Base-by-base conservation (phyloP, 768 basidiomycete genomes). In the Suillus sp. region DNA sequence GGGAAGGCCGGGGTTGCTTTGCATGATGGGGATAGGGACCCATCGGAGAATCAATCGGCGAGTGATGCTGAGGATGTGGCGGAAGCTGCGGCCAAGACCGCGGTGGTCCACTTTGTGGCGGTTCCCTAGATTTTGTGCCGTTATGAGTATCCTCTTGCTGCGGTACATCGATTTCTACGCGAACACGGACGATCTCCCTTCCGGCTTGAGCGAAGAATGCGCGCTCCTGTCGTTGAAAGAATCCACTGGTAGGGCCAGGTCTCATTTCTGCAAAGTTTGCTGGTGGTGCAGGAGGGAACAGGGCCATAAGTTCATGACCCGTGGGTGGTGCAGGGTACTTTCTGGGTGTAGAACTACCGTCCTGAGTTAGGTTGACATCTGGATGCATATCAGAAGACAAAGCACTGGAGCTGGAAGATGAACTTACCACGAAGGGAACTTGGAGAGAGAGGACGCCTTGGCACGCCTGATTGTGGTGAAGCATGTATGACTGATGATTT, bases 281-380 rank as follows among this genome's bases (percentile, higher is more conserved):
- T 1, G 91, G 91, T 18, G 89, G 83, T 4, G 86, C 78, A 6
- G 91, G 83, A 1, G 91, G 91, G 71, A 92, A 93, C 78, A 93
- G 84, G 16, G 89, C 89, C 91, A 93, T 93, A 68, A 93, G 83
- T 67, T 93, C 90, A 68, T 93, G 91, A 2, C 91, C 91, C 0
- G 89, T 91, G 5, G 90, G 88, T 1, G 91, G 91, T 1, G 88
- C 84, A 20, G 91, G 91, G 71, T 86, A 90, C 66, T 86, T 87
- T 62, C 87, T 79, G 3, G 82, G 76, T 3, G 77, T 72, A 63
- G 80, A 77, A 67, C 82, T 83, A 61, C 80, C 77, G 45, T 81
- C 77, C 63, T 84, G 83, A 0, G 83, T 78, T 56, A 90, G 81
- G 71, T 90, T 88, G 68, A 91, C 78, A 72, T 91, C 89, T 90